Percentiles rank a stretch among this genome's conserved stretches.
These are phyloP conservation scores for Colletotrichum euphorbiae DNA, from an alignment of 2,329 filamentous ascomycete genomes.

Conservation along the genomic window DNA sequence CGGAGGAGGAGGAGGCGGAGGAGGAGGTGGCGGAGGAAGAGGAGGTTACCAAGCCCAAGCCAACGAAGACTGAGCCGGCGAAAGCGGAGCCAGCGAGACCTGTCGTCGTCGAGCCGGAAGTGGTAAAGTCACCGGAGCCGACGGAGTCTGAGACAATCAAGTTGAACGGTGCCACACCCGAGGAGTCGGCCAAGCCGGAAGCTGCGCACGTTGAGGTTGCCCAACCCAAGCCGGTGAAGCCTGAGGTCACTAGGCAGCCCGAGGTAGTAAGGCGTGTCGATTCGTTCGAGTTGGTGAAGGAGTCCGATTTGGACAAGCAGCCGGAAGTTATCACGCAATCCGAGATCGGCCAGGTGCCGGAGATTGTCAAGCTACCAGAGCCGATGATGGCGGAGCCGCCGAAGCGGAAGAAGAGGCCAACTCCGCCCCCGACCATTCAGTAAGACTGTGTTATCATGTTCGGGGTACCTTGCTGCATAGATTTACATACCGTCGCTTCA, in stretches of 20 bases:
- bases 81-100: neutral
- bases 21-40: neutral
- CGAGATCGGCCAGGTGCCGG: neutral
- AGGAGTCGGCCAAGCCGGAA: neutral
- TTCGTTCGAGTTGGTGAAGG: neutral
- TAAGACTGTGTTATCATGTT: neutral
- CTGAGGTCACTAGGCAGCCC: neutral
- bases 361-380: constrained; percentile 4
- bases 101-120: neutral
- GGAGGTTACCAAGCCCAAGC: neutral
- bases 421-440: constrained; percentile 33
- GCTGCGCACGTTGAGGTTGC: neutral
- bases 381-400: neutral
- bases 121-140: neutral
- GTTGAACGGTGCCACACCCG: neutral
- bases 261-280: neutral
- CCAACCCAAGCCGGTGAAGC: neutral
- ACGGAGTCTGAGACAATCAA: neutral
- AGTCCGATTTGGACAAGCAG: neutral
- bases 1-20: neutral
- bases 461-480: neutral
- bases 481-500: neutral
- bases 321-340: neutral
- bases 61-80: neutral
- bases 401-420: constrained; percentile 25